Evolutionary conservation across 192 early-diverging fungal species (phyloP), one percentile per base, ranked within the genome.

Genomic region (Geranomyces variabilis): DNA sequence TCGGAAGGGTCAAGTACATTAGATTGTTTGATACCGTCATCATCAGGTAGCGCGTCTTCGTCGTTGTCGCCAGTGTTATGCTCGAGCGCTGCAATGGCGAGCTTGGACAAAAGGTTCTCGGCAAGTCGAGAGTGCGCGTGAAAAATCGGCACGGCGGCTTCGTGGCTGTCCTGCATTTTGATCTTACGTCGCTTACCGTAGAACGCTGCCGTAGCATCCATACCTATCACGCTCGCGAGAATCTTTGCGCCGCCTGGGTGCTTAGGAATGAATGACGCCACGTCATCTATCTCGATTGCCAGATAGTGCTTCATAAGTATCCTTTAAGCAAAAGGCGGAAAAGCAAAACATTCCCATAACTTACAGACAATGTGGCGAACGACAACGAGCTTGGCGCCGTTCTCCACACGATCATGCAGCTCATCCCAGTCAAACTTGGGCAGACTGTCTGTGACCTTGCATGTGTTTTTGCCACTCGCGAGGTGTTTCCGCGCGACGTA

Each of bases 381-480:
- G 19, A 80, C 69, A 24, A 80, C 67, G 75, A 73, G 77, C 49
- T 80, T 80, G 19, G 71, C 65, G 21, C 79, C 79, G 17, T 63
- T 60, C 2, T 73, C 72, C 8, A 80, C 75, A n/a, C 75, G 45
- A 34, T 72, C 66, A 51, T 80, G 66, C n/a, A 80, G 63, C 43
- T 77, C 79, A 24, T 80, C 75, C 79, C 79, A 80, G 24, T 47
- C 17, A 49, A 80, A 80, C 19, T 62, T 55, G 19, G 75, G 79
- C 28, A 79, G 36, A 14, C 1, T 26, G 12, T 30, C 58, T 8
- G 21, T 60, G 7, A 28, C 17, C 29, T 33, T 34, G 58, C 58
- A 60, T 17, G 58, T 60, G 58, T 33, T 60, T 29, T 60, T 60
- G 5, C 58, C 58, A 14, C 15, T 41, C 28, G 24, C 58, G 34